phyloP scores from a whole-genome alignment of 2,329 filamentous ascomycete genomes.

The Teratosphaeria nubilosa region DNA sequence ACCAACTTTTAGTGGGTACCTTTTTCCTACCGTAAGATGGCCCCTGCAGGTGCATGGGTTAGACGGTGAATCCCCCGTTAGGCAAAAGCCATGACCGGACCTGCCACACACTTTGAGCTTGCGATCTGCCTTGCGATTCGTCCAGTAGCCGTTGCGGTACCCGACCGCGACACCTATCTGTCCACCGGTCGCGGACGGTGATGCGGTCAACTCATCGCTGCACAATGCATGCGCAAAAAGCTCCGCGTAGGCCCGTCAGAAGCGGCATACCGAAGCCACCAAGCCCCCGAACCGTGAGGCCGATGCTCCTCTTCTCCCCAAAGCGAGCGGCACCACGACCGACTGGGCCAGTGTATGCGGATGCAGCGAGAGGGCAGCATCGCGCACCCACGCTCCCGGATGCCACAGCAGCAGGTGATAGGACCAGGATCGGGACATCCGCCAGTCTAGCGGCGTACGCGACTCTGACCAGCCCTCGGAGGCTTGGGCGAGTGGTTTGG shows the following conservation, averaged over 20 bases:
- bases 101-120: background rate
- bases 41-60: slow-evolving; percentile 5
- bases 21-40: slow-evolving; percentile 1
- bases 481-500: slow-evolving; percentile 2
- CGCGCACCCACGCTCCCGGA: slow-evolving; percentile 1
- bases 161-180: slow-evolving; percentile 1
- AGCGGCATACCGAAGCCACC: background rate
- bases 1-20: slow-evolving; percentile 1
- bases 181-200: background rate
- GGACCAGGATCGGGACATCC: background rate
- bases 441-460: background rate
- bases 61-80: slow-evolving; percentile 3
- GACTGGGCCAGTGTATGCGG: slow-evolving; percentile 1
- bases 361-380: background rate
- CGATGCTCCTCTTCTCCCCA: background rate
- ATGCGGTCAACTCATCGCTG: slow-evolving; percentile 2
- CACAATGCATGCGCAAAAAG: background rate
- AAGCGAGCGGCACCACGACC: background rate
- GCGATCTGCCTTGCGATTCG: background rate
- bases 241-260: background rate
- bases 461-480: background rate
- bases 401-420: background rate
- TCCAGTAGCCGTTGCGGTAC: slow-evolving; percentile 1
- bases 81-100: background rate
- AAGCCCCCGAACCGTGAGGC: background rate